phyloP scores from a whole-genome alignment of 106 monocot species.

The Iris macrosiphon region DNA sequence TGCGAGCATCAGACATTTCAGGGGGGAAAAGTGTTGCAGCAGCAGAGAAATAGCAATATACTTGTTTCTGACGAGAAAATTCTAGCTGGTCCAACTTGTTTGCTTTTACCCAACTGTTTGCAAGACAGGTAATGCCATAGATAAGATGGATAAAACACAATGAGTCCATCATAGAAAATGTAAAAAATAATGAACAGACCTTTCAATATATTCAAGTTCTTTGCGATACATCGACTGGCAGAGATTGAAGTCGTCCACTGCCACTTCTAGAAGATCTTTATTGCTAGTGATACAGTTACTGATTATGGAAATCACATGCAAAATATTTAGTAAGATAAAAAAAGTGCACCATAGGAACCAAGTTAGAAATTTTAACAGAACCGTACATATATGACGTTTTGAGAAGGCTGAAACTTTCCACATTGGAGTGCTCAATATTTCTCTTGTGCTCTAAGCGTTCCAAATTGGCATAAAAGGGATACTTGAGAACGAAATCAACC shows the following conservation, averaged over 20 bases:
- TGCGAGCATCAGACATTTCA: conserved; percentile 51
- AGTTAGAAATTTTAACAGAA: neutral
- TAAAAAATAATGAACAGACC: too few relatives aligned
- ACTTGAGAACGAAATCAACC: conserved; percentile 61
- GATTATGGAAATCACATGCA: neutral
- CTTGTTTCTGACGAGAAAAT: conserved; percentile 67
- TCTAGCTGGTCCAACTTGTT: conserved; percentile 68
- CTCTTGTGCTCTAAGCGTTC: conserved; percentile 83
- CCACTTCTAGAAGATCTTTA: conserved; percentile 42
- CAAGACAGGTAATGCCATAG: neutral
- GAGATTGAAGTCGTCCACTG: conserved; percentile 51
- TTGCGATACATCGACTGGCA: conserved; percentile 48
- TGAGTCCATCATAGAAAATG: too few relatives aligned
- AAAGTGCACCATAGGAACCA: too few relatives aligned
- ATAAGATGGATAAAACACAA: too few relatives aligned
- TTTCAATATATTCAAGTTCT: conserved; percentile 66
- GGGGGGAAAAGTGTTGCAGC: conserved; percentile 52
- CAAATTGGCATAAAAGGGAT: conserved; percentile 56
- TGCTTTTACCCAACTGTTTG: conserved; percentile 73
- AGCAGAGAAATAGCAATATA: conserved; percentile 64
- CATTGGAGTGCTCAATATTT: conserved; percentile 50
- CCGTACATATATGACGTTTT: conserved; percentile 53
- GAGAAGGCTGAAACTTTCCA: conserved; percentile 14
- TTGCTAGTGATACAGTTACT: conserved; percentile 14
- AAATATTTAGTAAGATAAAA: neutral